A percentile compares a stretch with the other conserved stretches of the same genome.
phyloP scores from a whole-genome alignment of 306 rosid genomes.

The Fragaria iinumae region DNA sequence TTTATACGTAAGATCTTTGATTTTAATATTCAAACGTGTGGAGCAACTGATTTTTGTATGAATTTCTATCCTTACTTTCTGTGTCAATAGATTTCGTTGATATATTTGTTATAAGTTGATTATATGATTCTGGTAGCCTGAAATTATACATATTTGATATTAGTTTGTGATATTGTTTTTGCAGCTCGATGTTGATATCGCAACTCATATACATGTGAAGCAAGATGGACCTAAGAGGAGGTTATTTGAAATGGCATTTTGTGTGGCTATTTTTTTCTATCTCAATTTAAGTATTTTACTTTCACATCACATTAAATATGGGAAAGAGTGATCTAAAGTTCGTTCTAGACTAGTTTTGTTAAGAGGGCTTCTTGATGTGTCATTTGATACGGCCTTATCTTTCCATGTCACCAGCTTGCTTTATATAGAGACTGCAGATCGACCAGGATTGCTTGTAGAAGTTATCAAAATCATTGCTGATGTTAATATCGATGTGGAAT shows the following conservation, averaged over 20 bases:
- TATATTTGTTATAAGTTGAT: background rate
- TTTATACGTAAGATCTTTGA: background rate
- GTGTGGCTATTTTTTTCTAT: background rate
- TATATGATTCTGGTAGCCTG: background rate
- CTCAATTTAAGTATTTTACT: background rate
- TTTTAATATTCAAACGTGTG: background rate
- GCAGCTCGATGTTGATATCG: slow-evolving; percentile 71
- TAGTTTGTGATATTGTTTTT: slow-evolving; percentile 24
- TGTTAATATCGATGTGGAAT: slow-evolving; percentile 90
- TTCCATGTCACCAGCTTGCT: slow-evolving; percentile 58
- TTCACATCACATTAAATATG: background rate
- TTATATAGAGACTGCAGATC: slow-evolving; percentile 85
- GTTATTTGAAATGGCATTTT: slow-evolving; percentile 35
- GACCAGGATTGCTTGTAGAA: slow-evolving; percentile 87
- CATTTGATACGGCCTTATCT: slow-evolving; percentile 21
- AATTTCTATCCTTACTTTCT: background rate
- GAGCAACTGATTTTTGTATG: background rate
- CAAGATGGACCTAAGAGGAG: slow-evolving; percentile 93
- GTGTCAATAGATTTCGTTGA: background rate
- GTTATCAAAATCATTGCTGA: slow-evolving; percentile 80
- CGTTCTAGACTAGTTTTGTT: slow-evolving; percentile 8
- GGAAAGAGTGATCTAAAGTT: slow-evolving; percentile 1
- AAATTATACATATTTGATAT: background rate
- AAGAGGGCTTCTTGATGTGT: slow-evolving; percentile 22
- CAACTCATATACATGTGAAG: slow-evolving; percentile 79